A percentile compares a stretch with the other conserved stretches of the same genome.
These are phyloP conservation scores for Hortaea sp. DNA, from an alignment of 2,329 filamentous ascomycete genomes.

Conservation along the genomic window DNA sequence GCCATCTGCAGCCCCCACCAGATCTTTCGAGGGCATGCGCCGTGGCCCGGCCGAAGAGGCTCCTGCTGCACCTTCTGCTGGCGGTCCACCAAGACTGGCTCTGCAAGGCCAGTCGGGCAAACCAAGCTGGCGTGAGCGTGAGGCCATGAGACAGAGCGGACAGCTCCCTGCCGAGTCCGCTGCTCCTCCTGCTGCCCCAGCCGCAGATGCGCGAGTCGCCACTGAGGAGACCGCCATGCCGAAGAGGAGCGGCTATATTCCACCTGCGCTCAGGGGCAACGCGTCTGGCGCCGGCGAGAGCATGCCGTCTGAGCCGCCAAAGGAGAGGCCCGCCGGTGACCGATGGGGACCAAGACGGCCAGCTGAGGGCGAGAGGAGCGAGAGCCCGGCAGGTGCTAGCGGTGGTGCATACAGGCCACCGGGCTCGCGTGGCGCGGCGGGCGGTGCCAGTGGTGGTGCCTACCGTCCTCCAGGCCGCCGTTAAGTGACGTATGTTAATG, in stretches of 20 bases:
- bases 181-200: slow-evolving; percentile 17
- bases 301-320: slow-evolving; percentile 15
- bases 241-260: slow-evolving; percentile 36
- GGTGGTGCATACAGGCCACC: slow-evolving; percentile 17
- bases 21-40: slow-evolving; percentile 9
- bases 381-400: slow-evolving; percentile 11
- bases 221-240: slow-evolving; percentile 28
- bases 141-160: slow-evolving; percentile 41
- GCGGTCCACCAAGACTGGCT: slow-evolving; percentile 51
- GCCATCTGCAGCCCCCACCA: slow-evolving; percentile 24
- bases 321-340: slow-evolving; percentile 15
- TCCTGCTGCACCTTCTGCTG: slow-evolving; percentile 30
- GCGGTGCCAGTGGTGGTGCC: slow-evolving; percentile 13
- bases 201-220: slow-evolving; percentile 26
- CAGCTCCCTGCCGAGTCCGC: slow-evolving; percentile 17
- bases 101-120: slow-evolving; percentile 51
- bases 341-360: slow-evolving; percentile 5
- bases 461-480: slow-evolving; percentile 16
- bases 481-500: slow-evolving; percentile 1
- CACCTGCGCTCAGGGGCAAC: slow-evolving; percentile 33
- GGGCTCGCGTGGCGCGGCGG: slow-evolving; percentile 5
- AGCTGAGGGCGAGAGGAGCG: slow-evolving; percentile 7
- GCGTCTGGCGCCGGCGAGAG: slow-evolving; percentile 20
- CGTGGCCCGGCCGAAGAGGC: slow-evolving; percentile 29
- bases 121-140: slow-evolving; percentile 64